phyloP scores from a whole-genome alignment of 768 basidiomycete species.

The Mrakia frigida region DNA sequence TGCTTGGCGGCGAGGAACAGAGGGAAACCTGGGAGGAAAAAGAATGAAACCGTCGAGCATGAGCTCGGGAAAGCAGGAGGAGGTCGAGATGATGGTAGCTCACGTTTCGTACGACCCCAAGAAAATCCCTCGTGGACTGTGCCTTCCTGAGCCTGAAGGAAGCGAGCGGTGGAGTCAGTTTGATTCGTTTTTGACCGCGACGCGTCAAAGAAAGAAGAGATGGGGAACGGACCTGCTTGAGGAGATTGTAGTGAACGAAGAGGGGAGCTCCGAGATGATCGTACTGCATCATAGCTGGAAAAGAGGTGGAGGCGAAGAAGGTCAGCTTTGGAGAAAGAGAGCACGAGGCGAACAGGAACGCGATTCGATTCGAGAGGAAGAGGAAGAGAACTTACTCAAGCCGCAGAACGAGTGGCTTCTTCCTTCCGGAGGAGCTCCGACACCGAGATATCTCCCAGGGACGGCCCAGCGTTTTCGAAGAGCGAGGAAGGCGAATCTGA shows the following conservation, averaged over 20 bases:
- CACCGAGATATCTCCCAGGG: slow-evolving; percentile 48
- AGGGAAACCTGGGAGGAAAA: slow-evolving; percentile 9
- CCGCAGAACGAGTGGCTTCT: slow-evolving; percentile 28
- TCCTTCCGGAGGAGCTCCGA: slow-evolving; percentile 43
- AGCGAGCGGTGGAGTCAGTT: too few relatives aligned
- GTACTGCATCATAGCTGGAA: slow-evolving; percentile 44
- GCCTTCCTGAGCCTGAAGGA: neutral
- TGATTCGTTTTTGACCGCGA: too few relatives aligned
- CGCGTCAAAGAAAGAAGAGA: neutral
- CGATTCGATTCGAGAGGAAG: neutral
- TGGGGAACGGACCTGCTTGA: slow-evolving; percentile 44
- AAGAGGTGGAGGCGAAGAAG: slow-evolving; percentile 34
- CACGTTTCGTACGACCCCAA: slow-evolving; percentile 36
- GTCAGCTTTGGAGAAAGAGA: slow-evolving; percentile 42
- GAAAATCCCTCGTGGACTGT: slow-evolving; percentile 36
- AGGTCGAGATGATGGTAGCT: too few relatives aligned
- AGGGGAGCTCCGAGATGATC: slow-evolving; percentile 40
- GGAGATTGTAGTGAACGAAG: slow-evolving; percentile 43
- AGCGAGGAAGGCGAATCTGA: slow-evolving; percentile 46
- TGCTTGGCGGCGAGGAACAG: slow-evolving; percentile 28
- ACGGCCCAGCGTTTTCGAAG: slow-evolving; percentile 50
- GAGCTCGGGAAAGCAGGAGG: neutral
- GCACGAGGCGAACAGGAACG: too few relatives aligned
- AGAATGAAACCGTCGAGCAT: neutral
- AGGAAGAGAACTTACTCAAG: neutral